These are phyloP conservation scores for Trametes gibbosa DNA, from an alignment of 768 basidiomycete genomes.

Conservation along the genomic window DNA sequence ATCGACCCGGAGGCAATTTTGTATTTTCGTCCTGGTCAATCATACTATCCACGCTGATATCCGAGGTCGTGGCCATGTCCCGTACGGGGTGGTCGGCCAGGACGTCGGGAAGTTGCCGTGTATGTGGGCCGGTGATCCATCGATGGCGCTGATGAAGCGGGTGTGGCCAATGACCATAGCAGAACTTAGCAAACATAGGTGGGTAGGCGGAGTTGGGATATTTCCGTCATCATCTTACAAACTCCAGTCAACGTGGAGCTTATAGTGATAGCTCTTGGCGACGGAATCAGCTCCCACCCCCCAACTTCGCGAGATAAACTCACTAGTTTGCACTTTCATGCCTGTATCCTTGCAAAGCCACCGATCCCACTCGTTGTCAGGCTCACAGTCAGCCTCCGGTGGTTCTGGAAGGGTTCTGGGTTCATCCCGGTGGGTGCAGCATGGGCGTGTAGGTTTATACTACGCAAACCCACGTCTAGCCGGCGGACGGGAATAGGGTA, in stretches of 20 bases:
- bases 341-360: neutral
- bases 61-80: neutral
- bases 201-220: neutral
- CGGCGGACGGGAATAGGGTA: neutral
- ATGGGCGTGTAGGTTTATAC: neutral
- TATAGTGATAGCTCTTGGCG: neutral
- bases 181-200: neutral
- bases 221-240: neutral
- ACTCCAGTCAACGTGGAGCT: neutral
- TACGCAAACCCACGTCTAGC: neutral
- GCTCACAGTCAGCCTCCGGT: neutral
- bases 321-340: neutral
- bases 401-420: neutral
- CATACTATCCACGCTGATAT: neutral
- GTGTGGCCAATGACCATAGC: neutral
- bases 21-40: slow-evolving; percentile 7
- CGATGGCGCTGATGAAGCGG: neutral
- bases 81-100: neutral
- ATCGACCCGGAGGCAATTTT: neutral
- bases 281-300: neutral
- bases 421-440: neutral
- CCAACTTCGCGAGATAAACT: neutral
- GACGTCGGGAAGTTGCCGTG: neutral
- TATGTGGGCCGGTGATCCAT: neutral
- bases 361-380: neutral